Evolutionary conservation across 345 rosid genomes (phyloP), one percentile per base, ranked within the genome.

Genomic region (Eucalyptus paniculata): DNA sequence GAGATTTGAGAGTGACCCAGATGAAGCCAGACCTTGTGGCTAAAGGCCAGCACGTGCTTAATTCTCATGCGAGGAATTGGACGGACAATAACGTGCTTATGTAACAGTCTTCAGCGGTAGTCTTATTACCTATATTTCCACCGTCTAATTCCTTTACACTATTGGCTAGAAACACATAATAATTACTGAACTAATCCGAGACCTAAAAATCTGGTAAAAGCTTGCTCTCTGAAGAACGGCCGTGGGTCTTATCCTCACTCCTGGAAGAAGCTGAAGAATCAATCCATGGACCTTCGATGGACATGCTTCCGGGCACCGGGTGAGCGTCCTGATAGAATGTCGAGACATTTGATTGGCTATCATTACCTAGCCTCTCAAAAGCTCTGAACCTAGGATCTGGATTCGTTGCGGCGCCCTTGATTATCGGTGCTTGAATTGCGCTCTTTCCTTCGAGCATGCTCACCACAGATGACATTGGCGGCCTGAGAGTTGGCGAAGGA

Each of bases 401-500:
- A 34, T 91, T 90, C 50, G 91, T 89, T 56, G 87, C 56, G 54
- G 89, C 91, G 50, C 96, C 93, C 92, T 94, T 97, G 92, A 97
- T 91, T 86, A 94, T 49, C 1, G 97, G 96, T 34, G 99, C 95
- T 90, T 97, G 95, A 72, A 97, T 94, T 10, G 97, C 89, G 62
- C 86, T 93, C 87, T 94, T 95, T 53, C 98, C 99, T 90, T 97
- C 97, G 2, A 96, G 89, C 99, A 97, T 97, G 28, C 92, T 94
- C 81, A 95, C 98, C 21, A 94, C 97, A 26, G 97, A 93, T 50
- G 99, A 95, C 98, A 97, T 97, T 37, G 93, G 86, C 89, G 99
- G 99, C 91, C 99, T 93, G 47, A 97, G 83, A 44, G 98, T 95
- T 9, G 99, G 99, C 88, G 99, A 97, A 32, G 97, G 95, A 86